phyloP scores from a whole-genome alignment of 805 yeast genomes.

The Zygosaccharomyces bailii region DNA sequence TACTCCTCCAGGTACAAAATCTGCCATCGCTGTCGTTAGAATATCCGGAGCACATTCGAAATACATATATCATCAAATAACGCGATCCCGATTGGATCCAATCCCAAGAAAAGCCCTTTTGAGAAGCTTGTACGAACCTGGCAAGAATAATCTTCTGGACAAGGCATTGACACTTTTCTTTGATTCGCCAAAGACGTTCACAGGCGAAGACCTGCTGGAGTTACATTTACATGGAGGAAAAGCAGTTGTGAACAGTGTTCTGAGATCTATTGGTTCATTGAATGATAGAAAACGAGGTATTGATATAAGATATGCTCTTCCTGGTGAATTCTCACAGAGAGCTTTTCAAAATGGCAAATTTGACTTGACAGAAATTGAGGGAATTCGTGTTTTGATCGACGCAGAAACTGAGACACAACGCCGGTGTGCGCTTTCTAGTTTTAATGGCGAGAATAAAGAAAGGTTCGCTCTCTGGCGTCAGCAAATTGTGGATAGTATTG shows the following conservation, averaged over 20 bases:
- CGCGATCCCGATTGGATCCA: slow-evolving; percentile 41
- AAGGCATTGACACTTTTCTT: slow-evolving; percentile 72
- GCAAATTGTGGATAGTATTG: slow-evolving; percentile 59
- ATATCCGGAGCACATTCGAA: slow-evolving; percentile 68
- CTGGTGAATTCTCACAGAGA: slow-evolving; percentile 86
- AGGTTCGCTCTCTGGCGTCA: slow-evolving; percentile 65
- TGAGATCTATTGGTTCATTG: slow-evolving; percentile 54
- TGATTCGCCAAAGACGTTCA: slow-evolving; percentile 71
- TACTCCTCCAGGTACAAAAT: slow-evolving; percentile 63
- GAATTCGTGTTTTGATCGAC: slow-evolving; percentile 80
- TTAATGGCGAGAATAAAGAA: slow-evolving; percentile 61
- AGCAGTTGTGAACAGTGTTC: slow-evolving; percentile 71
- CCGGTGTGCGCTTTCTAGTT: slow-evolving; percentile 64
- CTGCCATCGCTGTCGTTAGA: slow-evolving; percentile 86
- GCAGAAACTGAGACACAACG: slow-evolving; percentile 94
- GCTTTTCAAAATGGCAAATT: slow-evolving; percentile 82
- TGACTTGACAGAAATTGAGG: slow-evolving; percentile 89
- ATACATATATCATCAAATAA: slow-evolving; percentile 45
- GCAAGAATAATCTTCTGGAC: slow-evolving; percentile 51
- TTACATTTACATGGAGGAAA: slow-evolving; percentile 93
- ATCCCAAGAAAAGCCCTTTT: slow-evolving; percentile 54
- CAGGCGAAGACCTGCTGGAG: slow-evolving; percentile 90
- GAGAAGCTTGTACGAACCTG: slow-evolving; percentile 50
- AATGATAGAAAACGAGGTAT: slow-evolving; percentile 42
- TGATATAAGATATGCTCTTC: slow-evolving; percentile 75